phyloP scores from a whole-genome alignment of 768 basidiomycete genomes.

The Russula lepida region DNA sequence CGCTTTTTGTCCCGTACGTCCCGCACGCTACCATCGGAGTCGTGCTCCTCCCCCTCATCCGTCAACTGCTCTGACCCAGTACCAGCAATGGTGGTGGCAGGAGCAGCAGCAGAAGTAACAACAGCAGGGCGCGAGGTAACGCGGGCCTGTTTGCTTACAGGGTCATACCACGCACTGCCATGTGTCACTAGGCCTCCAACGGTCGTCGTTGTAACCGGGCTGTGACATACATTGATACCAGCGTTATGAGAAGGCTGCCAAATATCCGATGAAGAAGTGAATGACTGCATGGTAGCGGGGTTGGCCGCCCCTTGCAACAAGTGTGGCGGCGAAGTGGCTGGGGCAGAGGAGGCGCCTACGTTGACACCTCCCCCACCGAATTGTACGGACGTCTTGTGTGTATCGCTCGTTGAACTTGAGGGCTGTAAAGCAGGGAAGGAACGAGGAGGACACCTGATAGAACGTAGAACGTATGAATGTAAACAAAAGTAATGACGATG shows the following conservation, averaged over 20 bases:
- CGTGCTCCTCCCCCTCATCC: too few relatives aligned
- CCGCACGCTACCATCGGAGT: too few relatives aligned
- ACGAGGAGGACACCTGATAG: too few relatives aligned
- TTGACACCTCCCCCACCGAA: background rate
- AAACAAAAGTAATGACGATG: background rate
- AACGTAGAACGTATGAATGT: background rate
- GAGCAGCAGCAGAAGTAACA: background rate
- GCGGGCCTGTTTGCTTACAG: constrained; percentile 1
- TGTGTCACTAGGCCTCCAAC: background rate
- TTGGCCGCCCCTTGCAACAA: background rate
- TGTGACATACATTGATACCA: background rate
- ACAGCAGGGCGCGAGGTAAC: background rate
- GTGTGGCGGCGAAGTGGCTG: constrained; percentile 1
- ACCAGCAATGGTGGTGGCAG: too few relatives aligned
- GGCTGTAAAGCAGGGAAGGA: too few relatives aligned
- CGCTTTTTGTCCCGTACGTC: too few relatives aligned
- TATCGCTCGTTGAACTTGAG: too few relatives aligned
- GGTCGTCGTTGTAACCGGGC: background rate
- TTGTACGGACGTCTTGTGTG: background rate
- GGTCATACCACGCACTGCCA: constrained; percentile 5
- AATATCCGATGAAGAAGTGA: constrained; percentile 4
- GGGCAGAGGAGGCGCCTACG: background rate
- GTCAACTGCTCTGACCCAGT: too few relatives aligned
- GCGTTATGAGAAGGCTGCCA: constrained; percentile 2
- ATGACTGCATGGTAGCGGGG: background rate